Percentiles rank a stretch among this genome's conserved stretches.
These are phyloP conservation scores for Parasitella parasitica DNA, from an alignment of 371 early-diverging fungal species.

Conservation along the genomic window DNA sequence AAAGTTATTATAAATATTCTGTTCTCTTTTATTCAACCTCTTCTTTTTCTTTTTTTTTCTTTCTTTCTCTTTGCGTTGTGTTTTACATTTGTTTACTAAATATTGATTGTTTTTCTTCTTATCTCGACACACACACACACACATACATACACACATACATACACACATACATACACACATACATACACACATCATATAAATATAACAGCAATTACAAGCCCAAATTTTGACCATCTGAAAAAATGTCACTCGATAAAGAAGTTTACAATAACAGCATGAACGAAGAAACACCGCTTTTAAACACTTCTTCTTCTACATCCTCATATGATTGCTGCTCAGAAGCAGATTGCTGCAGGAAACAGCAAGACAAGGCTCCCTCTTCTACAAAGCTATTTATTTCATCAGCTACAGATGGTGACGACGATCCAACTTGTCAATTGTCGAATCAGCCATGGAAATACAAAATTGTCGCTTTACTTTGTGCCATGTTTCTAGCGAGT, in stretches of 20 bases:
- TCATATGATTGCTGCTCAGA: slow-evolving; percentile 4
- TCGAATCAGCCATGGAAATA: slow-evolving; percentile 57
- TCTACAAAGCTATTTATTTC: background rate
- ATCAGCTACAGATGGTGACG: background rate
- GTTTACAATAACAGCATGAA: background rate
- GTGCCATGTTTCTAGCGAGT: slow-evolving; percentile 67
- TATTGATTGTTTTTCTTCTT: background rate
- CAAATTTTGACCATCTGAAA: background rate
- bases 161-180: background rate
- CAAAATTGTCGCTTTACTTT: slow-evolving; percentile 60
- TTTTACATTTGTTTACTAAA: background rate
- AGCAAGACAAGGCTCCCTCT: background rate
- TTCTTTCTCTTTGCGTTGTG: background rate
- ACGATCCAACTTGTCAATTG: slow-evolving; percentile 31
- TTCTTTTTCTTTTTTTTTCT: background rate
- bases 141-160: background rate
- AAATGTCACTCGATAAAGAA: background rate
- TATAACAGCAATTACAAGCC: background rate
- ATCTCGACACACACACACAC: background rate
- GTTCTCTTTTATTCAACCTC: background rate
- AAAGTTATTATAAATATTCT: background rate
- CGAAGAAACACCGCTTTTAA: slow-evolving; percentile 5
- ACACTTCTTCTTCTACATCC: background rate
- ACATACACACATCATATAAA: background rate
- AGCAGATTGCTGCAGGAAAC: slow-evolving; percentile 4